These are phyloP conservation scores for Persicaria maculosa DNA, from an alignment of 148 eudicot genomes.

Conservation along the genomic window DNA sequence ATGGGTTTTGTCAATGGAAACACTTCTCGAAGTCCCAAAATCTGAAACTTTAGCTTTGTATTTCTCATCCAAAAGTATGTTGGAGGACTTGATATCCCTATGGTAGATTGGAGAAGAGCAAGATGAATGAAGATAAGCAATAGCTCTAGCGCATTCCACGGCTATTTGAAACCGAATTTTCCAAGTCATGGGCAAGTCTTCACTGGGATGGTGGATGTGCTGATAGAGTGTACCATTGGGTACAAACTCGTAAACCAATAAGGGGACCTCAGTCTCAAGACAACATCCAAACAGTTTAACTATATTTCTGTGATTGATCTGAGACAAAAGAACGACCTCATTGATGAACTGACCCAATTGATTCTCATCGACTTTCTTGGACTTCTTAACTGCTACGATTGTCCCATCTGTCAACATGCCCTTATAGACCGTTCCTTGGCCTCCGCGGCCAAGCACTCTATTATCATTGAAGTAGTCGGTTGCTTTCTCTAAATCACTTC, in stretches of 20 bases:
- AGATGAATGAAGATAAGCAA: background rate
- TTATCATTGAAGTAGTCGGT: background rate
- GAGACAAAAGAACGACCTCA: background rate
- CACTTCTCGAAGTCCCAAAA: background rate
- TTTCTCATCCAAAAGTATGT: background rate
- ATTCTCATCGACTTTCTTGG: background rate
- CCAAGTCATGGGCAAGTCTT: background rate
- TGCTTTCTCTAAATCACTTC: background rate
- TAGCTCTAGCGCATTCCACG: background rate
- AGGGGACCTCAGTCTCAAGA: background rate
- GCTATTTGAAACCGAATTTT: conserved; percentile 4
- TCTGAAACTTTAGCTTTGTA: background rate
- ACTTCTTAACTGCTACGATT: conserved; percentile 6
- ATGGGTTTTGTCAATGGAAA: conserved; percentile 4
- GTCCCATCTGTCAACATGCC: background rate
- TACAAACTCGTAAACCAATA: conserved; percentile 1
- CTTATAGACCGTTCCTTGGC: background rate
- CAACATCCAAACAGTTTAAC: conserved; percentile 8
- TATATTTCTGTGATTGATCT: background rate
- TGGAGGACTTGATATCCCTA: background rate
- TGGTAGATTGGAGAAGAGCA: conserved; percentile 1
- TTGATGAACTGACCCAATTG: conserved; percentile 2
- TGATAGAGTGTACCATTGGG: conserved; percentile 7
- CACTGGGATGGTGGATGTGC: background rate
- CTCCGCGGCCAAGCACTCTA: background rate